These are phyloP conservation scores for Pharnaceum exiguum DNA, from an alignment of 148 eudicot species.

Conservation along the genomic window DNA sequence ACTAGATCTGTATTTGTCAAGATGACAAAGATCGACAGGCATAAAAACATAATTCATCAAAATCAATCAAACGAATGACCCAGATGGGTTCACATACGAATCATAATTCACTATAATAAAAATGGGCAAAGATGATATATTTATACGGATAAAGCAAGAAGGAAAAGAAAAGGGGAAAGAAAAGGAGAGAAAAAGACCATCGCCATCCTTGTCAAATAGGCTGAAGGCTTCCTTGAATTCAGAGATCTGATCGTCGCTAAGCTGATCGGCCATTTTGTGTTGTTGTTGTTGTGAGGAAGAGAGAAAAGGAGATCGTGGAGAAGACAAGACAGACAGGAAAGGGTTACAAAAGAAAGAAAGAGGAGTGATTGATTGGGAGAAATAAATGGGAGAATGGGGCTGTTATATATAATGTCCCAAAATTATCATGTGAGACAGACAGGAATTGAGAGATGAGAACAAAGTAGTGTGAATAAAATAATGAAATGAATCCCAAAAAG, in stretches of 20 bases:
- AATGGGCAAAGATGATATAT: neutral
- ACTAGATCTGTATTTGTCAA: conserved; percentile 7
- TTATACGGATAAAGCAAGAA: neutral
- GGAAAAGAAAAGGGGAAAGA: neutral
- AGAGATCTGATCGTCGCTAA: conserved; percentile 46
- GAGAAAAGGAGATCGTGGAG: neutral
- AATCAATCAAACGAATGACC: neutral
- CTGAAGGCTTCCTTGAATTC: conserved; percentile 49
- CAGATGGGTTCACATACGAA: too few relatives aligned
- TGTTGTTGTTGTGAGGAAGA: neutral
- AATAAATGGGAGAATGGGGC: neutral
- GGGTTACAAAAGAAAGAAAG: neutral
- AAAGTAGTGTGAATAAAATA: too few relatives aligned
- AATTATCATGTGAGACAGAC: too few relatives aligned
- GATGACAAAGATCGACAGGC: neutral
- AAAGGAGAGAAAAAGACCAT: conserved; percentile 22
- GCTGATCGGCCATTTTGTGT: conserved; percentile 37
- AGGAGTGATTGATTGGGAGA: neutral
- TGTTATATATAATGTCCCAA: neutral
- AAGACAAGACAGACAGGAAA: neutral
- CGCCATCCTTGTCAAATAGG: conserved; percentile 50
- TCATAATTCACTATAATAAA: too few relatives aligned
- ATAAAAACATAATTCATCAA: neutral
- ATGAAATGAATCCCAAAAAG: too few relatives aligned
- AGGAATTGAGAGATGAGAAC: too few relatives aligned